Conservation (phyloP, 1,139 yeast genomes). For the Pichia inconspicua region DNA sequence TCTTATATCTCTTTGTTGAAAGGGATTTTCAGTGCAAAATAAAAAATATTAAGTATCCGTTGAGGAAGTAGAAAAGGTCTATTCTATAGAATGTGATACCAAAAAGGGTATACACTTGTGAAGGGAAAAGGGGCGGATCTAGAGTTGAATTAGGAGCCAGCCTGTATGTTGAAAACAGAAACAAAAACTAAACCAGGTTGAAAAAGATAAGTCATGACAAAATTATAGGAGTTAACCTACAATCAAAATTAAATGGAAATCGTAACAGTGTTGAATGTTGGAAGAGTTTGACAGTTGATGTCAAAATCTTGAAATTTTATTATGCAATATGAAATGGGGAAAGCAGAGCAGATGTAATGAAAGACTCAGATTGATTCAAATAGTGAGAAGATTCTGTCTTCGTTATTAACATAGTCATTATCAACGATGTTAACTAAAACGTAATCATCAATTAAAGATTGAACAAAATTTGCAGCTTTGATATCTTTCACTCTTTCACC, state of each 20-base stretch:
- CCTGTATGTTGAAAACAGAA: slow-evolving; percentile 5
- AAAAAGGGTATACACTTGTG: not conserved
- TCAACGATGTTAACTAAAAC: slow-evolving; percentile 84
- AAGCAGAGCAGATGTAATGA: not conserved
- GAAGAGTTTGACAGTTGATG: slow-evolving; percentile 5
- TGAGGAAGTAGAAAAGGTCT: slow-evolving; percentile 16
- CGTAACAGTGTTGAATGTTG: not conserved
- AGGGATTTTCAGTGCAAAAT: not conserved
- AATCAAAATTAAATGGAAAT: not conserved
- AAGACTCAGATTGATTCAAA: slow-evolving; percentile 19
- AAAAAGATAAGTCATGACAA: not conserved
- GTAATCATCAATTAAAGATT: slow-evolving; percentile 48
- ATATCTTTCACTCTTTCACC: slow-evolving; percentile 8
- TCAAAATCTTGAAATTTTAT: not conserved
- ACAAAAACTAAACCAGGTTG: slow-evolving; percentile 3
- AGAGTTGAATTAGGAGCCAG: slow-evolving; percentile 5
- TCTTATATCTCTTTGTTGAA: no score
- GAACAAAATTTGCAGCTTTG: slow-evolving; percentile 34
- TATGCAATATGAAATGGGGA: not conserved
- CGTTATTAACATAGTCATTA: slow-evolving; percentile 59
- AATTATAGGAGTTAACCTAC: not conserved
- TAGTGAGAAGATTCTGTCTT: slow-evolving; percentile 41
- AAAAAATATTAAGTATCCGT: slow-evolving; percentile 7
- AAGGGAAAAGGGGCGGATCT: slow-evolving; percentile 5
- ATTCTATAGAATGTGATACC: slow-evolving; percentile 9